Percentiles rank a stretch among this genome's conserved stretches.
phyloP scores from a whole-genome alignment of 1,139 yeast genomes.

The Hansenula lynferdii region DNA sequence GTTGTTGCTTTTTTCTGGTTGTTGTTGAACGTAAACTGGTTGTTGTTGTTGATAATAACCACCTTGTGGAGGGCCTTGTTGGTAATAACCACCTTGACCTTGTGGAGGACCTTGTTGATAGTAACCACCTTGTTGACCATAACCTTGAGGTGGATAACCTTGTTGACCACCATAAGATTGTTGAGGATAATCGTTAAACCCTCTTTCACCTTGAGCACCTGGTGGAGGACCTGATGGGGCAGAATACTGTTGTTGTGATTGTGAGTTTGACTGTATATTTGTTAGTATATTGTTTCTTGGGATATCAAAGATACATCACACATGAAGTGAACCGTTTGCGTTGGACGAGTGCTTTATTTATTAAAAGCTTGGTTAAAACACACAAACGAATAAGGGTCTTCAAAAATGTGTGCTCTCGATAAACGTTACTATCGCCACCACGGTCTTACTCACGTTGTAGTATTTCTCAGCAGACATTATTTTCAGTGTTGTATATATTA shows the following conservation, averaged over 20 bases:
- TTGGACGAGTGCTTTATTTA: no score
- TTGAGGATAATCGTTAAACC: conserved; percentile 12
- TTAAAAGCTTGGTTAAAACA: no score
- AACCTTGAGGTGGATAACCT: conserved; percentile 27
- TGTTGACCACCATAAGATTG: conserved; percentile 17
- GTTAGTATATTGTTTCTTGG: no score
- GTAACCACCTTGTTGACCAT: conserved; percentile 28
- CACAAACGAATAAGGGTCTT: no score
- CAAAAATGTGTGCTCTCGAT: no score
- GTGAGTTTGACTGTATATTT: background rate
- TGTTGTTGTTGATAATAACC: conserved; percentile 51
- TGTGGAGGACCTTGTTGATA: conserved; percentile 26
- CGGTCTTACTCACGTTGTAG: conserved; percentile 14
- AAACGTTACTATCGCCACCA: no score
- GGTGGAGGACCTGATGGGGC: conserved; percentile 22
- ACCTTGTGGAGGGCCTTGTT: conserved; percentile 32
- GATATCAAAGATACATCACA: no score
- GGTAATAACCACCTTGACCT: conserved; percentile 33
- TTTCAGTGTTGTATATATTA: no score
- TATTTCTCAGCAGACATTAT: conserved; percentile 23
- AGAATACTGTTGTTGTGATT: conserved; percentile 11
- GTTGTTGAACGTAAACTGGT: conserved; percentile 65
- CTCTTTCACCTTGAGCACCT: conserved; percentile 17
- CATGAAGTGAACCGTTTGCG: no score
- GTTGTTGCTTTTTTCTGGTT: conserved; percentile 34